Evolutionary conservation across 306 rosid species (phyloP), one percentile per base, ranked within the genome.

Genomic region (Sindora glabra): DNA sequence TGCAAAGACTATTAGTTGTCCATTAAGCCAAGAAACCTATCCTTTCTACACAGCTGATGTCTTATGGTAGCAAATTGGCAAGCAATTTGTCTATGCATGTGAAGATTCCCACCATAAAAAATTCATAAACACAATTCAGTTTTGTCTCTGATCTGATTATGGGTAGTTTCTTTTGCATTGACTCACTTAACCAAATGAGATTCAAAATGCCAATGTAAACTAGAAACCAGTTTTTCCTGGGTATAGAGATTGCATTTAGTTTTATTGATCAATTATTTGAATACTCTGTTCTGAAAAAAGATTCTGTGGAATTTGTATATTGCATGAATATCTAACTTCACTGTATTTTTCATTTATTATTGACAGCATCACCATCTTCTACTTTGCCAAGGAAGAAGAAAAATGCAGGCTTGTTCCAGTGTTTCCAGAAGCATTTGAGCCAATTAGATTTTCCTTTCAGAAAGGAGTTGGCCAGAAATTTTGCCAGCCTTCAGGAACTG

Each of bases 361-460:
- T 70, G 38, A 42, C 94, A 90, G 95, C 76, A 80, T 90, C 44
- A 80, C 90, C 12, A 72, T 90, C 69, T 71, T 59, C 60, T 87
- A 87, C 84, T 90, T 90, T 80, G 94, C 92, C 59, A 90, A 87
- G 86, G 97, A 90, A 80, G 95, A 82, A 66, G 70, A 74, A 45
- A 76, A 77, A 39, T 84, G 95, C 62, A 84, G 73, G 57, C 87
- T 84, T 77, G 74, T 74, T 79, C 90, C 97, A 17, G 36, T 62
- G 14, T 68, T 17, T 74, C 94, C 95, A 13, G 95, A 80, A 8
- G 86, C 81, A 19, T 84, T 78, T 65, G 52, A 60, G 68, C 89
- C 90, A 0, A 76, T 84, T 64, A 79, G 27, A 74, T 64, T 90
- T 44, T 83, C 95, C 73, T 90, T 87, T 69, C 79, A 80, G 76